Evolutionary conservation across 2,329 filamentous ascomycete species (phyloP).

Genomic region (Pyrenophora teres): DNA sequence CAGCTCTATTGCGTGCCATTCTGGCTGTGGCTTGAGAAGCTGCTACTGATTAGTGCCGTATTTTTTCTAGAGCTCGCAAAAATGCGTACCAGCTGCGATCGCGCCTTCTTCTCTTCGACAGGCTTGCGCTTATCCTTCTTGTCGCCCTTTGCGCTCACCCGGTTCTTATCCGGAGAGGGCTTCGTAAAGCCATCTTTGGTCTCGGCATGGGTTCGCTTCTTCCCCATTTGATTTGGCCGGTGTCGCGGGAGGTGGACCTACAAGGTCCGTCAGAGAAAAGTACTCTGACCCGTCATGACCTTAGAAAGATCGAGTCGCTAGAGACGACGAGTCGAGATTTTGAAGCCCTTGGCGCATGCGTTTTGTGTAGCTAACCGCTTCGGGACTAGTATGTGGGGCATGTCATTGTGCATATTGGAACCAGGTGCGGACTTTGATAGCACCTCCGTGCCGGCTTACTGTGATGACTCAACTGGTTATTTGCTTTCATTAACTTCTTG

Average conservation of each 20-base stretch:
- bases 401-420: conserved; percentile 16
- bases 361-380: conserved; percentile 21
- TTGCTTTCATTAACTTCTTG: conserved; percentile 5
- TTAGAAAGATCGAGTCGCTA: conserved; percentile 24
- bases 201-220: conserved; percentile 50
- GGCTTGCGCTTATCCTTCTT: conserved; percentile 40
- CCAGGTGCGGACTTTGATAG: conserved; percentile 21
- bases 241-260: conserved; percentile 32
- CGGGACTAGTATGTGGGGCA: conserved; percentile 22
- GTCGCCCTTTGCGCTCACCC: conserved; percentile 36
- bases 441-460: conserved; percentile 19
- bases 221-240: conserved; percentile 45
- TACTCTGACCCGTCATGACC: conserved; percentile 47
- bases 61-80: not conserved
- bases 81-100: conserved; percentile 38
- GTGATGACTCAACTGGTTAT: conserved; percentile 38
- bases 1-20: conserved; percentile 68
- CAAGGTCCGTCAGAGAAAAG: conserved; percentile 46
- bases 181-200: conserved; percentile 48
- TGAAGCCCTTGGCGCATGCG: conserved; percentile 23
- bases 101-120: conserved; percentile 37
- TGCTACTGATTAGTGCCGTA: conserved; percentile 39
- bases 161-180: conserved; percentile 40
- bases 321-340: conserved; percentile 16
- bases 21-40: conserved; percentile 65